Evolutionary conservation across 1,139 yeast species (phyloP).

Genomic region (Hanseniaspora sp.): DNA sequence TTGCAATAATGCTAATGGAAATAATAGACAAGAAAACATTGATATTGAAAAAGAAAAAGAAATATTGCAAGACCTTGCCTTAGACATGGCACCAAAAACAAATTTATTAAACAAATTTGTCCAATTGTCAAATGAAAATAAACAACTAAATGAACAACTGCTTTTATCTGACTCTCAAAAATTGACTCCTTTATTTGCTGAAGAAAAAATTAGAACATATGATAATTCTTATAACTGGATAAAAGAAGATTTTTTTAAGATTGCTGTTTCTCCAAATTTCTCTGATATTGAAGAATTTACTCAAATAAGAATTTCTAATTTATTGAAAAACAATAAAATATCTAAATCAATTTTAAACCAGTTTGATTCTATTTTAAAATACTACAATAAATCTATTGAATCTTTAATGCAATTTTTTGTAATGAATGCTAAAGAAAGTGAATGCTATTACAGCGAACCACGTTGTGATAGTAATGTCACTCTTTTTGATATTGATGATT

Average conservation of each 20-base stretch:
- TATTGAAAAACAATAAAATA: not conserved
- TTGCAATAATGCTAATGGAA: not conserved
- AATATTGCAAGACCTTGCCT: not conserved
- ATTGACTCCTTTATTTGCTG: constrained; percentile 17
- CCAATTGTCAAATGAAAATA: not conserved
- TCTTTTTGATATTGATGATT: constrained; percentile 3
- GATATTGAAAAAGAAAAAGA: not conserved
- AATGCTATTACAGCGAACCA: not conserved
- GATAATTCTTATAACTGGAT: constrained; percentile 40
- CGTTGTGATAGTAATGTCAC: constrained; percentile 13
- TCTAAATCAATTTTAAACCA: not conserved
- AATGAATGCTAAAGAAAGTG: not conserved
- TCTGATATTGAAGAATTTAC: not conserved
- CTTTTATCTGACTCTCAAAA: not conserved
- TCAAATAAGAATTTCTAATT: not conserved
- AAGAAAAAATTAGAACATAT: constrained; percentile 34
- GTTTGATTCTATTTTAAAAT: constrained; percentile 2
- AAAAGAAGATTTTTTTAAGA: constrained; percentile 1
- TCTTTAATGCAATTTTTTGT: not conserved
- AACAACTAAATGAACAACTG: not conserved
- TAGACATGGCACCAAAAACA: not conserved
- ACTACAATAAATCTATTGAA: not conserved
- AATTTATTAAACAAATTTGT: not conserved
- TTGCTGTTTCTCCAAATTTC: not conserved
- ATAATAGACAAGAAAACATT: not conserved